Evolutionary conservation across 176 grass and related monocot genomes (phyloP).

Genomic region (barley (Hordeum vulgare)): DNA sequence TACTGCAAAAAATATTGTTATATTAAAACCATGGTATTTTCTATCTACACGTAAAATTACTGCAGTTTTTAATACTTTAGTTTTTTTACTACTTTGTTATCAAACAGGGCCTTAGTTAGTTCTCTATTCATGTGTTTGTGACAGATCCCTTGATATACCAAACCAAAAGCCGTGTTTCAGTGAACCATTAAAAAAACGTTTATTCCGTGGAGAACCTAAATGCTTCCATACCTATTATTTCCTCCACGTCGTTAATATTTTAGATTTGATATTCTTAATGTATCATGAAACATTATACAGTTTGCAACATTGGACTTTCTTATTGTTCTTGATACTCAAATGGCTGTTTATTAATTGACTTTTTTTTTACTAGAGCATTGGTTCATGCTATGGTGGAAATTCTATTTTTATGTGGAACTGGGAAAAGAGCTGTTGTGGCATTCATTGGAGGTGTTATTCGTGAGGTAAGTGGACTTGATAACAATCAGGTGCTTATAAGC

Average conservation of each 20-base stretch:
- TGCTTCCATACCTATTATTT: constrained; percentile 18
- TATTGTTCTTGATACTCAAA: constrained; percentile 23
- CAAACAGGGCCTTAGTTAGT: no score
- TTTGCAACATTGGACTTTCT: constrained; percentile 1
- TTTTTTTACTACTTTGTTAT: no score
- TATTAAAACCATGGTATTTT: no score
- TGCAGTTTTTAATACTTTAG: no score
- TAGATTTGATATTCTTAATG: background rate
- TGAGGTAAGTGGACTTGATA: constrained; percentile 41
- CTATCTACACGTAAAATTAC: no score
- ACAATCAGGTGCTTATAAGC: constrained; percentile 35
- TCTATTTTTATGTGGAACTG: constrained; percentile 86
- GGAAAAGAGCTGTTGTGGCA: constrained; percentile 56
- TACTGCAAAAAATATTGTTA: no score
- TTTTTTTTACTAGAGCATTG: constrained; percentile 67
- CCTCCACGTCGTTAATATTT: background rate
- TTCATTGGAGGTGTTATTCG: constrained; percentile 44
- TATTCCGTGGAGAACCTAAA: background rate
- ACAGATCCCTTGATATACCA: background rate
- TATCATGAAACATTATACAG: background rate
- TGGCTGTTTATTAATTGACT: background rate
- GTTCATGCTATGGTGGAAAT: constrained; percentile 98
- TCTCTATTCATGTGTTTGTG: background rate
- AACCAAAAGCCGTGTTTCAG: background rate
- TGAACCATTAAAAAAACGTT: background rate